Conservation (phyloP, 371 early-diverging fungal genomes). For the Apophysomyces trapeziformis region DNA sequence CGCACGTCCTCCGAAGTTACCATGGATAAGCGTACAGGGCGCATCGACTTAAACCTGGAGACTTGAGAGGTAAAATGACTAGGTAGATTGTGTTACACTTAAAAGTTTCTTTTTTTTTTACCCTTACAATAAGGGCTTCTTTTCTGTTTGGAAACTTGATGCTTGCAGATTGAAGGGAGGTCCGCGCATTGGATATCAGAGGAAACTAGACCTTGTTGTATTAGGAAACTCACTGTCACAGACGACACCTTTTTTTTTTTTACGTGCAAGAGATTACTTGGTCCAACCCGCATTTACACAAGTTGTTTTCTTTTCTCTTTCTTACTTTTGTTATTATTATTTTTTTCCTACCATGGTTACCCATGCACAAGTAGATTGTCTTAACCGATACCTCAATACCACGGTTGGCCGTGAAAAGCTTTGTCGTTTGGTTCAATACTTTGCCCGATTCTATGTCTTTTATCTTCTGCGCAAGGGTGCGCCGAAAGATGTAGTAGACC, state of each 20-base stretch:
- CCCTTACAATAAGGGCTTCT: not conserved
- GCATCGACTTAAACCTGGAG: too few species aligned
- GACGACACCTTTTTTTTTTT: not conserved
- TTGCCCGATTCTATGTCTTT: slow-evolving; percentile 69
- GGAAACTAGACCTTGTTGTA: not conserved
- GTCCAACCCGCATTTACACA: too few species aligned
- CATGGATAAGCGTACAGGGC: too few species aligned
- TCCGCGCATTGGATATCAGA: not conserved
- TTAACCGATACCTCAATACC: slow-evolving; percentile 59
- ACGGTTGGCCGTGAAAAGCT: slow-evolving; percentile 83
- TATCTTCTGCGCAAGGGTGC: slow-evolving; percentile 57
- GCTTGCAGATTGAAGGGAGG: not conserved
- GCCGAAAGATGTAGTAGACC: slow-evolving; percentile 55
- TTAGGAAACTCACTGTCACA: slow-evolving; percentile 4
- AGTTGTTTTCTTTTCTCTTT: slow-evolving; percentile 1
- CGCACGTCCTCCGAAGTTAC: too few species aligned
- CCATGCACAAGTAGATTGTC: slow-evolving; percentile 32
- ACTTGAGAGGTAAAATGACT: not conserved
- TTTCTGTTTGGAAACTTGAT: not conserved
- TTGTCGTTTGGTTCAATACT: slow-evolving; percentile 79
- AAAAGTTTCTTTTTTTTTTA: slow-evolving; percentile 2
- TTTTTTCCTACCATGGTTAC: slow-evolving; percentile 26
- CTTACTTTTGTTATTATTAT: not conserved
- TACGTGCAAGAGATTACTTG: not conserved
- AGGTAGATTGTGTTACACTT: not conserved